Conservation (phyloP, 129 eudicot genomes). For the Lactuca sativa region DNA sequence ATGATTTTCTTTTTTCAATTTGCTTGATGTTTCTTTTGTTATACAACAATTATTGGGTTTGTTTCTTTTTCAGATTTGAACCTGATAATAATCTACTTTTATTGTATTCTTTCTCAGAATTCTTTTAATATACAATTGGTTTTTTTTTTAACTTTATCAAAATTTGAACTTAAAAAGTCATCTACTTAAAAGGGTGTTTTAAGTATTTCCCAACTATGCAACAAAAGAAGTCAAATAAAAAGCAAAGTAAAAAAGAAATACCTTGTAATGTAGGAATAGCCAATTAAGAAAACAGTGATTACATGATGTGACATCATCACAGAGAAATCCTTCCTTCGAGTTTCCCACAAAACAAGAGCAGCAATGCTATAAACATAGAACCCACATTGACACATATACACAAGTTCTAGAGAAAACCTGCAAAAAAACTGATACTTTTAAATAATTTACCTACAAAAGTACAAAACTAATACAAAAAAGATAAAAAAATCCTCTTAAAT, state of each 20-base stretch:
- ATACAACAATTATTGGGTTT: too few relatives aligned
- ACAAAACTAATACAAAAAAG: neutral
- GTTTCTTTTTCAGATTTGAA: too few relatives aligned
- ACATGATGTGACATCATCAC: conserved; percentile 98
- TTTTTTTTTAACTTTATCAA: too few relatives aligned
- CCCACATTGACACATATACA: conserved; percentile 93
- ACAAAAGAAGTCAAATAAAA: neutral
- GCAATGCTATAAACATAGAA: conserved; percentile 87
- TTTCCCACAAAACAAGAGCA: conserved; percentile 90
- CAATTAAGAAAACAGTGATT: conserved; percentile 70
- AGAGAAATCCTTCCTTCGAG: conserved; percentile 88
- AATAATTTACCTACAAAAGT: too few relatives aligned
- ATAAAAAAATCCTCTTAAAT: neutral
- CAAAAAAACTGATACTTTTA: neutral
- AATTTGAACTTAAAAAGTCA: too few relatives aligned
- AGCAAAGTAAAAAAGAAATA: conserved; percentile 23
- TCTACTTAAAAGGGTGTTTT: too few relatives aligned
- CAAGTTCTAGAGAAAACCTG: conserved; percentile 73
- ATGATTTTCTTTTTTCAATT: too few relatives aligned
- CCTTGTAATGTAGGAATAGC: conserved; percentile 76
- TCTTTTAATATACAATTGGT: too few relatives aligned
- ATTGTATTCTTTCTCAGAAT: too few relatives aligned
- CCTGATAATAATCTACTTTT: too few relatives aligned
- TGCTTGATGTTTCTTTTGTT: too few relatives aligned
- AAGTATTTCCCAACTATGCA: neutral